Percentiles rank a stretch among this genome's conserved stretches.
These are phyloP conservation scores for Beauveria australis DNA, from an alignment of 2,329 filamentous ascomycete species.

Conservation along the genomic window DNA sequence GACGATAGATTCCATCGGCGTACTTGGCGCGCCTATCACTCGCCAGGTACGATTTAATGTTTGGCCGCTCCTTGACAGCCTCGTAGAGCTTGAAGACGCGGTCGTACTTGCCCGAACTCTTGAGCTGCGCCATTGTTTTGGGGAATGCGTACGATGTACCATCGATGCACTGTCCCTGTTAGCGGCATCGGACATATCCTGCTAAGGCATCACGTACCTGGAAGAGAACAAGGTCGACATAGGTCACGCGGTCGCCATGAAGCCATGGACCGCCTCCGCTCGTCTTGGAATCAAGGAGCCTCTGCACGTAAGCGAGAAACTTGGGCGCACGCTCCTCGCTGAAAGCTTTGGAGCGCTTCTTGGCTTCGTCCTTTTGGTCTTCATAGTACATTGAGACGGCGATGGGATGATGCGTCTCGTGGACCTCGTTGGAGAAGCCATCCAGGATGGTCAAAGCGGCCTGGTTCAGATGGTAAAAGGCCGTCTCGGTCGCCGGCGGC, in stretches of 20 bases:
- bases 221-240: slow-evolving; percentile 67
- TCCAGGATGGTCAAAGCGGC: slow-evolving; percentile 64
- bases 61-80: slow-evolving; percentile 52
- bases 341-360: slow-evolving; percentile 49
- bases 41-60: slow-evolving; percentile 59
- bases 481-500: slow-evolving; percentile 33
- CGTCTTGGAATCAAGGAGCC: slow-evolving; percentile 49
- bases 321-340: slow-evolving; percentile 58
- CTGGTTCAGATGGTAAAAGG: slow-evolving; percentile 50
- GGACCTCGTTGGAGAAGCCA: slow-evolving; percentile 59
- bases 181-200: neutral
- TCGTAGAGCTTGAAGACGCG: slow-evolving; percentile 57
- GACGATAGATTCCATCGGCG: slow-evolving; percentile 57
- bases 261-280: slow-evolving; percentile 55
- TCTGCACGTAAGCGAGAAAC: slow-evolving; percentile 63
- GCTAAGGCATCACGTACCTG: slow-evolving; percentile 44
- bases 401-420: slow-evolving; percentile 70
- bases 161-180: slow-evolving; percentile 37
- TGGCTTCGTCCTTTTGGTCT: slow-evolving; percentile 62
- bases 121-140: slow-evolving; percentile 50
- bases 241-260: slow-evolving; percentile 56
- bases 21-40: slow-evolving; percentile 58
- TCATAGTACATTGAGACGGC: slow-evolving; percentile 56
- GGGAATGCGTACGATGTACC: slow-evolving; percentile 61
- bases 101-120: slow-evolving; percentile 47